Evolutionary conservation across 2,329 filamentous ascomycete species (phyloP).

Genomic region (Apiospora kogelbergensis): DNA sequence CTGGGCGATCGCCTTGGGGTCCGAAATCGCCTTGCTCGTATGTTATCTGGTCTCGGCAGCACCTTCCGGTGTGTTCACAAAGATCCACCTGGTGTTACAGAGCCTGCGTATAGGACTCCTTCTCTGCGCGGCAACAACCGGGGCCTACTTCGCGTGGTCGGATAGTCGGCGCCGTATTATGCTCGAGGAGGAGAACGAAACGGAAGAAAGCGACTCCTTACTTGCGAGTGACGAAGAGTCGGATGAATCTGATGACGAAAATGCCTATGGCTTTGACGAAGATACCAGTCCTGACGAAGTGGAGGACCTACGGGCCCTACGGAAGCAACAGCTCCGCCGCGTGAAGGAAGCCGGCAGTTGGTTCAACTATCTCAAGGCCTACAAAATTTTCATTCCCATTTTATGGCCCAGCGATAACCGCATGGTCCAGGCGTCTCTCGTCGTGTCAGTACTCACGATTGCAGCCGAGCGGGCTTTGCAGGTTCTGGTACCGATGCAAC

Average conservation of each 20-base stretch:
- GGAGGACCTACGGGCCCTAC: neutral
- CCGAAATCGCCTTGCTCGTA: neutral
- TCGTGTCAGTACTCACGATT: conserved; percentile 25
- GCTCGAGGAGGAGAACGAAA: neutral
- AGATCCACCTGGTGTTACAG: no score
- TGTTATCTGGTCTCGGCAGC: neutral
- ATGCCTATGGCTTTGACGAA: no score
- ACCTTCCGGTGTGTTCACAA: neutral
- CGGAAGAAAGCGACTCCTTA: no score
- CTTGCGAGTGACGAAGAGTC: no score
- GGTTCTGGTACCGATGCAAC: conserved; percentile 32
- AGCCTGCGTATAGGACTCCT: no score
- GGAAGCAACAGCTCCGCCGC: conserved; percentile 16
- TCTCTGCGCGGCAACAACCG: neutral
- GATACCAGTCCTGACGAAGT: no score
- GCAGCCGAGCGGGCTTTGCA: conserved; percentile 26
- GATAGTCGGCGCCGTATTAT: neutral
- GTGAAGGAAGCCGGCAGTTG: conserved; percentile 27
- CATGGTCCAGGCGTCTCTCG: conserved; percentile 30
- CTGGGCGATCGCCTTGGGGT: neutral
- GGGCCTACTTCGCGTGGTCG: neutral
- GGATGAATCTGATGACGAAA: no score
- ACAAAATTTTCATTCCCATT: conserved; percentile 23
- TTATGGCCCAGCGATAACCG: conserved; percentile 31
- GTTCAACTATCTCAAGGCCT: conserved; percentile 16